Evolutionary conservation across 768 basidiomycete genomes (phyloP), one percentile per base, ranked within the genome.

Genomic region (Leccinellum luteum): DNA sequence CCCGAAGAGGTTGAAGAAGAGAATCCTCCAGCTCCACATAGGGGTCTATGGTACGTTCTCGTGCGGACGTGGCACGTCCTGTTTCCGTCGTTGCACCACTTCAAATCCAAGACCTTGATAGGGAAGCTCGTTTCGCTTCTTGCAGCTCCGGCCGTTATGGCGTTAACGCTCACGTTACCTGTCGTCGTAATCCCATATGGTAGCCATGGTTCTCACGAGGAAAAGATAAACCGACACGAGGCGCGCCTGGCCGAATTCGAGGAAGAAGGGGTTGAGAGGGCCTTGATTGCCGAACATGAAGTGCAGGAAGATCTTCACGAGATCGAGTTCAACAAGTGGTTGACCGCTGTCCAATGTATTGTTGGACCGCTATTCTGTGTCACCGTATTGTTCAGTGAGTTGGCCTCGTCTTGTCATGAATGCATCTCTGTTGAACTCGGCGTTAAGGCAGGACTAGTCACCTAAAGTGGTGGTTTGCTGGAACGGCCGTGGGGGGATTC

Each of bases 101-200:
- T 97, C 70, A 58, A 74, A 27, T 76, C 79, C 23, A 94, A 96
- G 72, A 85, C 86, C 17, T 62, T 86, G 51, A 63, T 88, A 12
- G 89, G 87, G 1, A 85, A 85, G 73, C 74, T 91, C 30, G 89
- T 90, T 0, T 83, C 87, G 0, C 62, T 96, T 25, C 81, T 97
- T 55, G 92, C 94, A 3, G 85, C 89, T 0, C 96, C 96, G 2
- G 92, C 94, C 2, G 85, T 99, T 2, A 76, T 97, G 71, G 77
- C 80, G 4, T 75, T 99, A 50, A 98, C 95, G 0, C 61, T 98
- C 19, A 98, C 96, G 0, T 76, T 98, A 10, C 94, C 94, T 4
- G 95, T 99, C 13, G 92, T 95, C 17, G 82, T 90, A 28, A 85
- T 79, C 10, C 80, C 83, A 4, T 85, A 85, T 63, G 68, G 73